phyloP scores from a whole-genome alignment of 805 yeast genomes.

The Barnettozyma botsteinii region DNA sequence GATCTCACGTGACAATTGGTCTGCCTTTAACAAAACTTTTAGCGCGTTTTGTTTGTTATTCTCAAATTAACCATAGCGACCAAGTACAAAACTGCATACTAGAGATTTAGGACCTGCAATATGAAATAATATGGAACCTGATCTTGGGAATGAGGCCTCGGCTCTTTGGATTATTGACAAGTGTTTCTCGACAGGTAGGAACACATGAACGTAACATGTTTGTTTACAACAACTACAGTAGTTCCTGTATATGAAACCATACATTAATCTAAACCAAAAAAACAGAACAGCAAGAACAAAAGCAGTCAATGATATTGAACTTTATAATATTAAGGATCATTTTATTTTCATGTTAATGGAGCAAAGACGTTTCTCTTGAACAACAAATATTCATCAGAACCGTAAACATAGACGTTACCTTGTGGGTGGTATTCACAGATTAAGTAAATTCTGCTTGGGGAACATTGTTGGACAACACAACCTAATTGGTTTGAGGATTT shows the following conservation, averaged over 20 bases:
- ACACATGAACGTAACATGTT: no score
- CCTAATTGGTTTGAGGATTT: constrained; percentile 54
- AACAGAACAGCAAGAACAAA: not conserved
- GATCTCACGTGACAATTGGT: no score
- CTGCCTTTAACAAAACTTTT: not conserved
- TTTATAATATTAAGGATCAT: not conserved
- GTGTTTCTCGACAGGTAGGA: no score
- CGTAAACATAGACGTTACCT: constrained; percentile 40
- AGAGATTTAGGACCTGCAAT: no score
- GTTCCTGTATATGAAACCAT: not conserved
- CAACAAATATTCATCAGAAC: constrained; percentile 29
- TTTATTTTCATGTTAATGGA: constrained; percentile 14
- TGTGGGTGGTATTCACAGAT: constrained; percentile 61
- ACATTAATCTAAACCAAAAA: not conserved
- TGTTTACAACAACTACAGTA: no score
- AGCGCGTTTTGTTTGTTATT: not conserved
- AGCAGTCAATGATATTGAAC: not conserved
- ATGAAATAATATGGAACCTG: no score
- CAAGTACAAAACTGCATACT: no score
- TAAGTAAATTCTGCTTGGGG: constrained; percentile 42
- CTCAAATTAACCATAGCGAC: no score
- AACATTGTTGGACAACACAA: constrained; percentile 39
- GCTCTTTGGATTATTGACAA: no score
- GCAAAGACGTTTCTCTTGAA: constrained; percentile 42
- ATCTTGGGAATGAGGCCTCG: no score